Evolutionary conservation across 1,284 basidiomycete genomes (phyloP), one percentile per base, ranked within the genome.

Genomic region (Leccinum huronense): DNA sequence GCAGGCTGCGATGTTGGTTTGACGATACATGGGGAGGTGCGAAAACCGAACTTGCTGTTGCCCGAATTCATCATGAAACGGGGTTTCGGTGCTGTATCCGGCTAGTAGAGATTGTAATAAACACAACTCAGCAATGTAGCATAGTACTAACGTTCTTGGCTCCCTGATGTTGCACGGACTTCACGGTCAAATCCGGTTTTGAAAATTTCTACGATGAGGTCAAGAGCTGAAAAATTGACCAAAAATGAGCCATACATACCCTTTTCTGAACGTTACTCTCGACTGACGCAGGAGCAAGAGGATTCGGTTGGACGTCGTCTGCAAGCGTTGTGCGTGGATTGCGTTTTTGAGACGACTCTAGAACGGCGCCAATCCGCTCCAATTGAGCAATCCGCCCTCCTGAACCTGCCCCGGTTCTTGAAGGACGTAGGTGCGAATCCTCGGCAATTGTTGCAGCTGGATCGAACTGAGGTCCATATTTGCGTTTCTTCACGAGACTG

Each of bases 401-500:
- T 54, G 53, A 54, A 54, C 53, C 53, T 54, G 53, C 30, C n/a
- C 53, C 53, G 2, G 53, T 31, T 54, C 53, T 54, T 13, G 53
- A 3, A 13, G 30, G 16, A 54, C 30, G 30, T 23, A 13, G n/a
- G 16, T 45, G 42, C 10, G n/a, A 45, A 45, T 19, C 42, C n/a
- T 45, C 42, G 42, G 11, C 42, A 11, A 6, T 42, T 42, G 40
- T 42, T 10, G 40, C 10, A 10, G n/a, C 13, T 45, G 42, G 11
- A 45, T 45, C n/a, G 11, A 19, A 45, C 42, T 45, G 10, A 45
- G 42, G 4, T 19, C 9, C 42, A 19, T 45, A 16, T 19, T 45
- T 45, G n/a, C n/a, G 42, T 45, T 45, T 45, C 42, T 45, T 45
- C 42, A 14, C n/a, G 42, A 19, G n/a, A 45, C 23, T 23, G 23